Evolutionary conservation across 441 rosid species (phyloP).

Genomic region (Gossypium schwendimanii): DNA sequence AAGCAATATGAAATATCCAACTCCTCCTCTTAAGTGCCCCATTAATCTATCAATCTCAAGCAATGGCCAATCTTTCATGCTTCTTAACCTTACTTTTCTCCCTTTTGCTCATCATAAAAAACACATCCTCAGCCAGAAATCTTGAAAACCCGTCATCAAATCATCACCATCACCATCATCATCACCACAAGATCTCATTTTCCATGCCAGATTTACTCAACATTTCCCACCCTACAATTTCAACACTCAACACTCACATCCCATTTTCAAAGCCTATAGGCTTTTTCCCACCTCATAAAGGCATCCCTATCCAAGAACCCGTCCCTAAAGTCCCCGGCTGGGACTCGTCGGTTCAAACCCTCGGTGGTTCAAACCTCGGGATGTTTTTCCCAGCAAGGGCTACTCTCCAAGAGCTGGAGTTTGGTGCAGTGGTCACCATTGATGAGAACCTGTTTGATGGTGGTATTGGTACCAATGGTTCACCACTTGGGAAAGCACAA

Average conservation of each 20-base stretch:
- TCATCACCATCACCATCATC: slow-evolving; percentile 2
- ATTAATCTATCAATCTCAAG: not conserved
- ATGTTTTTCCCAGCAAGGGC: slow-evolving; percentile 35
- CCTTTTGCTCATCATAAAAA: slow-evolving; percentile 13
- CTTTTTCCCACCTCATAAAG: slow-evolving; percentile 39
- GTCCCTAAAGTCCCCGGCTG: slow-evolving; percentile 7
- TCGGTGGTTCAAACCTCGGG: slow-evolving; percentile 23
- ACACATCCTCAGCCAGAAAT: slow-evolving; percentile 32
- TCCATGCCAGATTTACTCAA: slow-evolving; percentile 40
- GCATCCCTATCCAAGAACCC: slow-evolving; percentile 40
- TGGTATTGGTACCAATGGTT: slow-evolving; percentile 12
- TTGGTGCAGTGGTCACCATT: slow-evolving; percentile 29
- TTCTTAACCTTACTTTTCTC: not conserved
- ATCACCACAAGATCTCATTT: slow-evolving; percentile 30
- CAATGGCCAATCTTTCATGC: slow-evolving; percentile 17
- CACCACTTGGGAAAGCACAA: slow-evolving; percentile 39
- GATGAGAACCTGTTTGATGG: slow-evolving; percentile 32
- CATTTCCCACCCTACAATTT: slow-evolving; percentile 20
- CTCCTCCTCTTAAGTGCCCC: not conserved
- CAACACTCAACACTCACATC: slow-evolving; percentile 23
- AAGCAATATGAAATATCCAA: not conserved
- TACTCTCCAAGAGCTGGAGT: slow-evolving; percentile 39
- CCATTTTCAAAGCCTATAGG: slow-evolving; percentile 41
- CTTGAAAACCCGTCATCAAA: slow-evolving; percentile 22
- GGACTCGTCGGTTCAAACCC: slow-evolving; percentile 18